phyloP scores from a whole-genome alignment of 2,329 filamentous ascomycete genomes.

The Mycosphaerelloides madeirae region DNA sequence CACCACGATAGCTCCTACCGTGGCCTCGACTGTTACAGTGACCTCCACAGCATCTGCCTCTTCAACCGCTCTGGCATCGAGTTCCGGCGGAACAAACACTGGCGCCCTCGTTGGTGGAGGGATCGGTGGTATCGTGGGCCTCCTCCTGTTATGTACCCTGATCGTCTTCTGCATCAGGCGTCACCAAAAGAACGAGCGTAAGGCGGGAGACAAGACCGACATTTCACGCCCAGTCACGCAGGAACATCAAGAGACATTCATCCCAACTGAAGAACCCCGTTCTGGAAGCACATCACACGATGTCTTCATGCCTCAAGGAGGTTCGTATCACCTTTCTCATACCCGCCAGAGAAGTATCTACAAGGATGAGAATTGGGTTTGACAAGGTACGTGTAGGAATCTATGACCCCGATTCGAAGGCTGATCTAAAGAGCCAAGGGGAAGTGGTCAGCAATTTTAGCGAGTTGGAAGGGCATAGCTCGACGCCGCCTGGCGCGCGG shows the following conservation, averaged over 20 bases:
- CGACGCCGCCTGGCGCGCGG: conserved; percentile 11
- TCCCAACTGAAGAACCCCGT: conserved; percentile 16
- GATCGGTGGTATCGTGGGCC: conserved; percentile 34
- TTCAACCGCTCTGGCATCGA: conserved; percentile 1
- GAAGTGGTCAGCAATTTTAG: too few relatives aligned
- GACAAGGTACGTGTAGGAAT: conserved; percentile 23
- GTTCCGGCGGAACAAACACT: conserved; percentile 12
- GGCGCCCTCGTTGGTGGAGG: conserved; percentile 39
- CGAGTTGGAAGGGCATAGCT: conserved; percentile 15
- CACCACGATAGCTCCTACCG: conserved; percentile 7
- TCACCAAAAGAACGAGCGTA: conserved; percentile 23
- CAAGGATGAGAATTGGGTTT: conserved; percentile 23
- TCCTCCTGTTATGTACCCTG: conserved; percentile 25
- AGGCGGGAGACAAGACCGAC: conserved; percentile 3
- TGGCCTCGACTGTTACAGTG: conserved; percentile 13
- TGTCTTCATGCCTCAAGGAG: conserved; percentile 27
- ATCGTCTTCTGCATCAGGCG: conserved; percentile 35
- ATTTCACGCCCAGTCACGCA: conserved; percentile 1
- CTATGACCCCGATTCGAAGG: not conserved
- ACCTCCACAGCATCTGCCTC: conserved; percentile 14
- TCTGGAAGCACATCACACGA: conserved; percentile 24
- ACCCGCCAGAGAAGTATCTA: conserved; percentile 27
- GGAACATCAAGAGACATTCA: conserved; percentile 4
- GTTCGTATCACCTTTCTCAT: conserved; percentile 23
- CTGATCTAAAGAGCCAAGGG: too few relatives aligned